A percentile compares a stretch with the other conserved stretches of the same genome.
These are phyloP conservation scores for Phoenix roebelenii DNA, from an alignment of 176 grass and related monocot genomes.

Conservation along the genomic window DNA sequence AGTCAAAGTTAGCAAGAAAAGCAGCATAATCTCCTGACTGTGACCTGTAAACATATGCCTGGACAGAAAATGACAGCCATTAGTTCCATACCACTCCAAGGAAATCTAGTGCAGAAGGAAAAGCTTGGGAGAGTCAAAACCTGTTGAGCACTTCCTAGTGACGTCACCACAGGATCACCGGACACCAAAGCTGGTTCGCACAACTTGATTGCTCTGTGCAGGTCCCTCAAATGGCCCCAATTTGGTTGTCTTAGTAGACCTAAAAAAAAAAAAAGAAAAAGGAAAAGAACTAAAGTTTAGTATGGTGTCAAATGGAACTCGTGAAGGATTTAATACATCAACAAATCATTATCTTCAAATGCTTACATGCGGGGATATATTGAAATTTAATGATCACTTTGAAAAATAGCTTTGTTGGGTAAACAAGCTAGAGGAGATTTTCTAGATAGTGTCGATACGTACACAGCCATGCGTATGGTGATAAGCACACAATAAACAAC, in stretches of 20 bases:
- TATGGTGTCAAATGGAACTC: no score
- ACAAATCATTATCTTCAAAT: no score
- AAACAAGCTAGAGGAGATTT: no score
- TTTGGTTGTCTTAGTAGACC: conserved; percentile 94
- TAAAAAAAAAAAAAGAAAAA: neutral
- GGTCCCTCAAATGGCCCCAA: conserved; percentile 92
- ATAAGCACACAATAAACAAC: no score
- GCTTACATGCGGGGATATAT: no score
- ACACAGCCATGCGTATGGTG: no score
- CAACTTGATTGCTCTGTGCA: conserved; percentile 90
- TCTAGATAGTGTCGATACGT: no score
- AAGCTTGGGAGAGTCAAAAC: conserved; percentile 20
- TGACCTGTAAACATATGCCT: conserved; percentile 80
- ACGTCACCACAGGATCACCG: conserved; percentile 63
- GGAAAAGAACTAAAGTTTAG: no score
- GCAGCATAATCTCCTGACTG: conserved; percentile 68
- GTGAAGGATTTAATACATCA: no score
- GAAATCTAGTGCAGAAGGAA: conserved; percentile 3
- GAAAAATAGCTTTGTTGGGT: no score
- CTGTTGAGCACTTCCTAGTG: conserved; percentile 67
- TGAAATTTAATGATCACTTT: no score
- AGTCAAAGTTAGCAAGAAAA: conserved; percentile 87
- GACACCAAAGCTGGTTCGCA: conserved; percentile 74
- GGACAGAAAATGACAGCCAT: conserved; percentile 11
- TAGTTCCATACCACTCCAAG: conserved; percentile 21